Conservation (phyloP, 768 basidiomycete species). For the Leccinellum albellum region DNA sequence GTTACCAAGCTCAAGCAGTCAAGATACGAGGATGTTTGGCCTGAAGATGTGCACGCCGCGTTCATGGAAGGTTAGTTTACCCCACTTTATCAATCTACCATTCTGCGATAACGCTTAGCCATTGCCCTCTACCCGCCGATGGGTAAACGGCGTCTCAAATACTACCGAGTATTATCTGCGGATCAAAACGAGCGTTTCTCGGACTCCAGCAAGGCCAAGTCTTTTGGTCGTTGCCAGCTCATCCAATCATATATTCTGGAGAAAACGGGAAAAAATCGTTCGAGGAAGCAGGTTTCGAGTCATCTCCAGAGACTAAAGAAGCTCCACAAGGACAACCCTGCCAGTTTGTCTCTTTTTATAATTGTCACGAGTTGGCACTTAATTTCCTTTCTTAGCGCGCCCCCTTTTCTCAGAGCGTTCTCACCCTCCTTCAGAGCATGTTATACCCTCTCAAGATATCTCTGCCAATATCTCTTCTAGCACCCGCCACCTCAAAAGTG, state of each 20-base stretch:
- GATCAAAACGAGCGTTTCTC: conserved; percentile 10
- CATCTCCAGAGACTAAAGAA: conserved; percentile 38
- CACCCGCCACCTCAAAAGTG: conserved; percentile 13
- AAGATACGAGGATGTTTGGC: conserved; percentile 34
- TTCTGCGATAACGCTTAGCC: conserved; percentile 20
- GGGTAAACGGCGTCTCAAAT: conserved; percentile 35
- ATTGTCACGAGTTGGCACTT: neutral
- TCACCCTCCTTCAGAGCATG: conserved; percentile 12
- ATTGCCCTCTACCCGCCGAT: conserved; percentile 32
- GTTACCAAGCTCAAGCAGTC: conserved; percentile 26
- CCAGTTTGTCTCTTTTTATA: conserved; percentile 24
- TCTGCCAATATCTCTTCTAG: conserved; percentile 4
- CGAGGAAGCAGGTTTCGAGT: conserved; percentile 39
- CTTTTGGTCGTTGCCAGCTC: conserved; percentile 38
- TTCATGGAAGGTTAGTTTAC: conserved; percentile 34
- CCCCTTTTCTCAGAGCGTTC: conserved; percentile 25
- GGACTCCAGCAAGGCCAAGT: conserved; percentile 17
- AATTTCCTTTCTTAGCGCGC: conserved; percentile 14
- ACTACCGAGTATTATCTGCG: conserved; percentile 26
- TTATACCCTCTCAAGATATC: conserved; percentile 10
- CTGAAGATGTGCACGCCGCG: conserved; percentile 33
- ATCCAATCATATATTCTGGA: conserved; percentile 38
- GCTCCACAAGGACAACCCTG: conserved; percentile 29
- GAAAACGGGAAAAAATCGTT: conserved; percentile 37
- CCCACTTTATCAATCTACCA: neutral